Evolutionary conservation across 2,329 filamentous ascomycete genomes (phyloP), one percentile per base, ranked within the genome.

Genomic region (Penicillium polonicum): DNA sequence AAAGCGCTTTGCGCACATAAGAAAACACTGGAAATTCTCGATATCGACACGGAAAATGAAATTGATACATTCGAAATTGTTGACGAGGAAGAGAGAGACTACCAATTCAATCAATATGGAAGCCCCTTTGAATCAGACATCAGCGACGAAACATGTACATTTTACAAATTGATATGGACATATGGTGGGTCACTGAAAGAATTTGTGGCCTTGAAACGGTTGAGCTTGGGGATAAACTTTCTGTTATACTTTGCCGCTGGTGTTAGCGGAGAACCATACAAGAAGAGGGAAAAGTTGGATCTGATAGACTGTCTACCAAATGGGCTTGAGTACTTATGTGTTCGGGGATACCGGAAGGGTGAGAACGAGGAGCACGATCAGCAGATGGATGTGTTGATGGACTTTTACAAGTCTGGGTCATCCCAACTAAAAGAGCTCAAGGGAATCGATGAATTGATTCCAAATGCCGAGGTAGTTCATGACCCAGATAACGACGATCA

Each of bases 201-300:
- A 2, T 67, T 68, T n/a, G n/a, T 15, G 10, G 52, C 57, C 5
- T 44, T 68, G 45, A 65, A 60, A 35, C 39, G 51, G 3, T 50
- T 68, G 41, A 64, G 62, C 33, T 21, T 67, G 19, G 64, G 56
- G 1, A 50, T 66, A 12, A 38, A 58, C 2, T 35, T 57, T 23
- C 53, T 68, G 21, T 33, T 64, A n/a, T 67, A 65, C 39, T 53
- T 63, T 42, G 60, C 57, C 12, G 49, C 25, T 15, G 61, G 55
- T 0, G 38, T 62, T 10, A 35, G 7, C 5, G n/a, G 25, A 5
- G 13, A 27, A 27, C 3, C 33, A 10, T 29, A 38, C 3, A 21
- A 41, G 25, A 42, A 48, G 15, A 17, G 19, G 5, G 25, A 29
- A 21, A 17, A 12, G 19, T 12, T 23, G 2, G 10, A 13, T 6